Evolutionary conservation across 495 filamentous ascomycete species (phyloP), one percentile per base, ranked within the genome.

Genomic region (Penicillium manginii): DNA sequence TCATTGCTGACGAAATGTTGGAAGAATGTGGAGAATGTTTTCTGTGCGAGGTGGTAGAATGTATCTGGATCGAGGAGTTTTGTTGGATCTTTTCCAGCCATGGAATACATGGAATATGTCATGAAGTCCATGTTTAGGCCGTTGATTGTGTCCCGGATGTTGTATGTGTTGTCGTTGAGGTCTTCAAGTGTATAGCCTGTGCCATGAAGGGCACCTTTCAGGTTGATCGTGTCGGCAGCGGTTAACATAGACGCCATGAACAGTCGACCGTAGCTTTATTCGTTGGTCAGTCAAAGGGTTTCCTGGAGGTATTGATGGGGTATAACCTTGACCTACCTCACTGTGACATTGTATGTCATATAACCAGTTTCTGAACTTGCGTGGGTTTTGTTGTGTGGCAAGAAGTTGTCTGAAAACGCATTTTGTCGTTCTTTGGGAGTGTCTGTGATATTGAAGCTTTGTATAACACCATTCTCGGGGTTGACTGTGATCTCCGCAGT

Each of bases 111-210:
- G 9, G 72, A 51, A 18, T 73, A 76, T n/a, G 65, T 68, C 72
- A 75, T 74, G 22, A 74, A 72, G 42, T 78, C 73, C 61, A 73
- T 65, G 59, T 76, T 78, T 0, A 75, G 56, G 5, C 73, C 70
- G 3, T 67, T 59, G 0, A 67, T 63, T 11, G 60, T 43, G 59
- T 69, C 66, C 26, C 73, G 72, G 45, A 78, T 73, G 26, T 70
- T 76, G 59, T 64, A 78, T 0, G 72, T 76, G 52, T 69, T 69
- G 55, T 78, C 70, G 21, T 55, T 21, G 18, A 71, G 54, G 19
- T 66, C 57, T 54, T 78, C 75, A 4, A 23, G 46, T 0, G 31
- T 54, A 54, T 59, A 60, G 11, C 58, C 60, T 31, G 42, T 0
- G 39, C 31, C 32, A 35, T 57, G 62, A 3, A 1, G 12, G 33